Percentiles rank a stretch among this genome's conserved stretches.
Conservation (phyloP, 495 filamentous ascomycete genomes). For the Hypoxylon rickii region DNA sequence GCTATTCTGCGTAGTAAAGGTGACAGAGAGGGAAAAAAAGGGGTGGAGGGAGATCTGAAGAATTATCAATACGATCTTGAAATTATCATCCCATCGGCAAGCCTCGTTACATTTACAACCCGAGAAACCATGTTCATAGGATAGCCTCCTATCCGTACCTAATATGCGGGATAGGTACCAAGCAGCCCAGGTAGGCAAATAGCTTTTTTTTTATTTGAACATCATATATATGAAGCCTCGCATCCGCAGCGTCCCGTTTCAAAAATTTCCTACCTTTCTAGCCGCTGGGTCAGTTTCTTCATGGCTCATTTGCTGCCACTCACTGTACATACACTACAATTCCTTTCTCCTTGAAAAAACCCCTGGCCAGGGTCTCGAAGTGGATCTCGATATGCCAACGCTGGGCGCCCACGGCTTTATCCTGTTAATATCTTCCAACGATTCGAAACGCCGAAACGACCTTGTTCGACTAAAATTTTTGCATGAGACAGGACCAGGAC, state of each 20-base stretch:
- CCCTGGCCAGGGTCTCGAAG: slow-evolving; percentile 16
- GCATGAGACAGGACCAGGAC: background rate
- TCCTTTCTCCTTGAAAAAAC: too few species aligned
- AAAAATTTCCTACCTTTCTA: slow-evolving; percentile 26
- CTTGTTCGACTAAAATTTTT: background rate
- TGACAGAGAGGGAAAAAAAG: too few species aligned
- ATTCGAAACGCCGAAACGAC: slow-evolving; percentile 8
- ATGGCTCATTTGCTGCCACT: slow-evolving; percentile 14
- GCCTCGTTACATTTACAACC: too few species aligned
- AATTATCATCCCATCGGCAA: too few species aligned
- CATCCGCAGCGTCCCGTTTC: slow-evolving; percentile 6
- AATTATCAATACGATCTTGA: too few species aligned
- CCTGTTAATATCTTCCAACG: slow-evolving; percentile 8
- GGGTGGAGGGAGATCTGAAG: too few species aligned
- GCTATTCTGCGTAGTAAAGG: too few species aligned
- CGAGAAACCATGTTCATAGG: too few species aligned
- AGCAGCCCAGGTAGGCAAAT: too few species aligned
- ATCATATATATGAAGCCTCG: background rate
- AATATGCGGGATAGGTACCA: too few species aligned
- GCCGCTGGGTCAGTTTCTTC: slow-evolving; percentile 17
- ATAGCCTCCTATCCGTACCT: background rate
- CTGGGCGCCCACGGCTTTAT: slow-evolving; percentile 7
- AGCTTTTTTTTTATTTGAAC: too few species aligned
- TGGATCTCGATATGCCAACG: slow-evolving; percentile 22
- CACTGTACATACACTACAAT: too few species aligned